Evolutionary conservation across 441 rosid species (phyloP), one percentile per base, ranked within the genome.

Genomic region (Adansonia grandidieri): DNA sequence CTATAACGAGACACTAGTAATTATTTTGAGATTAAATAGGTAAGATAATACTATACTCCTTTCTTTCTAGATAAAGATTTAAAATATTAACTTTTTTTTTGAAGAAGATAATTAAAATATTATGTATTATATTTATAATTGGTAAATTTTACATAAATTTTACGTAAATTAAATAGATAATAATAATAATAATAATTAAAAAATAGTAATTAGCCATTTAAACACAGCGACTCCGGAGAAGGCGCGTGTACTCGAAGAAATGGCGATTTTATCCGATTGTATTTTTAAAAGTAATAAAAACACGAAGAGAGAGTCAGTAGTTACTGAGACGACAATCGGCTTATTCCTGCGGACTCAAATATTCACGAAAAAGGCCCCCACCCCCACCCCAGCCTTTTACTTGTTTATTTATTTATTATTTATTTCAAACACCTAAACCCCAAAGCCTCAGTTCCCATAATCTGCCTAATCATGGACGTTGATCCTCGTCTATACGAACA

Each of bases 401-500:
- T 24, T 24, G 28, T 24, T 50, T 50, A 9, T 47, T 57, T 60
- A 60, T 20, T 61, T 61, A 61, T 11, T 11, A n/a, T n/a, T n/a
- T n/a, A n/a, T n/a, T 60, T 17, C 67, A 28, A 61, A 4, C 66
- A 13, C 66, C 42, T 9, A 61, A 24, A 28, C 42, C 44, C 67
- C 67, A 28, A 62, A 62, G 42, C 67, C 13, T 28, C 6, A n/a
- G n/a, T n/a, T n/a, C n/a, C n/a, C n/a, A n/a, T 71, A 48, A 24
- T 28, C 73, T 74, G 40, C 65, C 73, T 73, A 57, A n/a, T 69
- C 87, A 90, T 83, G 90, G 92, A 86, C 82, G 84, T 89, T 78
- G 97, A 94, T 89, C 95, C 95, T 88, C 95, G 93, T 78, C 91
- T 85, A 44, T 90, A 88, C 79, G 96, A 92, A 69, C 88, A 87